Evolutionary conservation across 2,329 filamentous ascomycete species (phyloP), one percentile per base, ranked within the genome.

Genomic region (Polytolypa hystricis): DNA sequence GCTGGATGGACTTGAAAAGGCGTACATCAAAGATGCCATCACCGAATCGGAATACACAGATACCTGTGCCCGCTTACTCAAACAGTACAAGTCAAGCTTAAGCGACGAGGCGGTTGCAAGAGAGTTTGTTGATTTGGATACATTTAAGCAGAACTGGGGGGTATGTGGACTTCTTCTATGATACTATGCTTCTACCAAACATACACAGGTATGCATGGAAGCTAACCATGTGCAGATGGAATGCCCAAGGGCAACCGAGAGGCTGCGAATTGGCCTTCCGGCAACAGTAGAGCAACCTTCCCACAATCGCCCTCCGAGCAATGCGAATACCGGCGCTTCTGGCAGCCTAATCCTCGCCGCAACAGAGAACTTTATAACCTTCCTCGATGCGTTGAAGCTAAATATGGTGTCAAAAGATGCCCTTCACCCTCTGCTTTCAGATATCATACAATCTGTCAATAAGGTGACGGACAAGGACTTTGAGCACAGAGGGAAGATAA

Each of bases 301-400:
- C 28, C 66, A 68, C 43, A 46, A 72, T 63, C 18, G 68, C 59
- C 54, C 47, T 41, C 47, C 52, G 39, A 44, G 49, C 15, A 42
- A 44, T 23, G 40, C 50, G 14, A 46, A 45, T 48, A 43, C 50
- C 30, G 54, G 60, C 33, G 54, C 57, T 32, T 72, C 72, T n/a
- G 71, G 72, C 26, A 70, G 66, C 30, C 63, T 95, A 23, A 93
- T 96, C 40, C 67, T 93, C 28, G 80, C 89, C 45, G 91, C 91
- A 2, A 96, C 89, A 1, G 87, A 98, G 60, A 93, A 95, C 58
- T 98, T 98, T 59, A 98, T 98, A 60, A 98, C 91, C 0, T 89
- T 98, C 55, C 74, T 98, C 35, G 91, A 98, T 56, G 93, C 91
- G 11, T 73, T 98, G 50, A 87, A 87, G 56, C 76, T 98, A 37